Conservation (phyloP, 2,329 filamentous ascomycete species). For the Neopestalotiopsis rosae region DNA sequence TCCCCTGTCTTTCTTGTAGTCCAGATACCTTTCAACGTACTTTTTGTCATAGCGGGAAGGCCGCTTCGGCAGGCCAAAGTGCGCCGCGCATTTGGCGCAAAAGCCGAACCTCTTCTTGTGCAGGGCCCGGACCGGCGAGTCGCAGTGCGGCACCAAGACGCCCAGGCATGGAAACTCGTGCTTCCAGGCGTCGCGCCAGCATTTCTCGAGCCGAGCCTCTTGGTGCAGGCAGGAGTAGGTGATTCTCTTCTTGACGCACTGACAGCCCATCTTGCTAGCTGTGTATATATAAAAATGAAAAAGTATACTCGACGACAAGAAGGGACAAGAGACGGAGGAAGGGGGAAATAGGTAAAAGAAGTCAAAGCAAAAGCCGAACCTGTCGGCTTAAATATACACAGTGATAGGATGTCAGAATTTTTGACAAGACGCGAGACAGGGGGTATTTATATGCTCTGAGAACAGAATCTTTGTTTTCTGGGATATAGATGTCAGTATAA, state of each 20-base stretch:
- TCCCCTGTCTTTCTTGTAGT: constrained; percentile 29
- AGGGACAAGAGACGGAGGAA: neutral
- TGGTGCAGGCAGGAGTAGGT: constrained; percentile 13
- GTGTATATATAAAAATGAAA: constrained; percentile 5
- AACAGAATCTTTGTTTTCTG: neutral
- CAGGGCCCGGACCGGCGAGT: neutral
- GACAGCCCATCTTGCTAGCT: neutral
- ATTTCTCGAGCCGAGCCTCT: neutral
- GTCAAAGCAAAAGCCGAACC: neutral
- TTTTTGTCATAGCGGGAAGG: constrained; percentile 19
- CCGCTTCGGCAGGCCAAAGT: constrained; percentile 20
- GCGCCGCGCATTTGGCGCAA: constrained; percentile 7
- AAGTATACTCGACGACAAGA: neutral
- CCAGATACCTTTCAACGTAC: constrained; percentile 28
- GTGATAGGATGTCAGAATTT: neutral
- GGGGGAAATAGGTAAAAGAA: neutral
- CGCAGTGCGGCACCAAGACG: constrained; percentile 3
- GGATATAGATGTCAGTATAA: neutral
- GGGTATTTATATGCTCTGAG: neutral
- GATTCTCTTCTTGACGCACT: neutral
- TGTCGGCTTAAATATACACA: neutral
- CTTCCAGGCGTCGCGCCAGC: constrained; percentile 11
- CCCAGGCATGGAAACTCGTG: constrained; percentile 4
- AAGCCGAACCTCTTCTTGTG: constrained; percentile 14
- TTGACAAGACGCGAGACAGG: neutral